Percentiles rank a stretch among this genome's conserved stretches.
Evolutionary conservation across 2,329 filamentous ascomycete species (phyloP).

Genomic region (Fusarium tupiense): DNA sequence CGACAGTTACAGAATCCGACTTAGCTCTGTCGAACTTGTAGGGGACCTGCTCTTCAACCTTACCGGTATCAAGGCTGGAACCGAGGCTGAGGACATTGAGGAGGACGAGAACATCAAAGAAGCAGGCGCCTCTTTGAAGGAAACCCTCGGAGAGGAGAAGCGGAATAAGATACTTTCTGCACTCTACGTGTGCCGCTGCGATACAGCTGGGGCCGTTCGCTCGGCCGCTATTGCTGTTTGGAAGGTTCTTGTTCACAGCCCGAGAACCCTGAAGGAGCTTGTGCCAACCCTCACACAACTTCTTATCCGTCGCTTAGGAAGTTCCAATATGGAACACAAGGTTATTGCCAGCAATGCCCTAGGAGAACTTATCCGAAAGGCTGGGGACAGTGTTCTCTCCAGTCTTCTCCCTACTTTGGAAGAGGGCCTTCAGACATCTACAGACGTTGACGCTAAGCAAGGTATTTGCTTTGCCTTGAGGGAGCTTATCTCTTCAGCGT

Average conservation of each 20-base stretch:
- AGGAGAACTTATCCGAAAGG: constrained; percentile 95
- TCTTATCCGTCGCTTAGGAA: constrained; percentile 91
- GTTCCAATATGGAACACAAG: constrained; percentile 98
- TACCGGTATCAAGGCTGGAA: constrained; percentile 86
- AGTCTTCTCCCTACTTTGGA: constrained; percentile 91
- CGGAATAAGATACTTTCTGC: constrained; percentile 98
- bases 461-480: constrained; percentile 96
- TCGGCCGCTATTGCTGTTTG: constrained; percentile 91
- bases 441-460: constrained; percentile 92
- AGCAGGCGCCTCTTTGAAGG: constrained; percentile 90
- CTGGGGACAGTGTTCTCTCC: constrained; percentile 90
- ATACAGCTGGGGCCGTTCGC: constrained; percentile 92
- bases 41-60: constrained; percentile 98
- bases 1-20: constrained; percentile 95
- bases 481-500: constrained; percentile 90
- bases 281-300: constrained; percentile 94
- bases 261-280: constrained; percentile 92
- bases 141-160: constrained; percentile 94
- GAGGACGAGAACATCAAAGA: constrained; percentile 84
- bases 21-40: constrained; percentile 97
- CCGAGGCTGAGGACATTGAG: constrained; percentile 79
- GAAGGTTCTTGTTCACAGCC: constrained; percentile 95
- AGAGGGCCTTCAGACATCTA: constrained; percentile 87
- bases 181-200: constrained; percentile 95
- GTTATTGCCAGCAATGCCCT: constrained; percentile 97